Evolutionary conservation across 1,284 basidiomycete species (phyloP).

Genomic region (Sanghuangporus weigelae): DNA sequence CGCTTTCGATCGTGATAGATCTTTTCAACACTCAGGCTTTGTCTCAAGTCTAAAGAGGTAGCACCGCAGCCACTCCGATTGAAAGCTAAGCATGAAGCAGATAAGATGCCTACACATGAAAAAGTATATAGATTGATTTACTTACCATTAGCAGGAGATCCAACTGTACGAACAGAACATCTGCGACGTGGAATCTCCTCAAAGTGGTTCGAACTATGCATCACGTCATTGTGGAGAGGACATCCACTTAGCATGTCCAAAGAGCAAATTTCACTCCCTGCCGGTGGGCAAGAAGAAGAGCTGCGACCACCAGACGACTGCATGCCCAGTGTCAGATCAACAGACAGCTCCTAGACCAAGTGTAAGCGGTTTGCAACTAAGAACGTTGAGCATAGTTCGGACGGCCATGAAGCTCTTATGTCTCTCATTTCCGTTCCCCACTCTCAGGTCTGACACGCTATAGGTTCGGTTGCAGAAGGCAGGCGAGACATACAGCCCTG

Average conservation of each 20-base stretch:
- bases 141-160: not conserved
- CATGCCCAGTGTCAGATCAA: not conserved
- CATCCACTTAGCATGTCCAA: not conserved
- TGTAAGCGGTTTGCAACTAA: not conserved
- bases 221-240: not conserved
- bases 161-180: not conserved
- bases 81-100: not conserved
- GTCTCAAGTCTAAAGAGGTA: not conserved
- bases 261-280: not conserved
- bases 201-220: not conserved
- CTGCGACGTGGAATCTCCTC: not conserved
- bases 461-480: not conserved
- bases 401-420: not conserved
- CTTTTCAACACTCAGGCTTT: not conserved
- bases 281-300: not conserved
- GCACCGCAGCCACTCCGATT: not conserved
- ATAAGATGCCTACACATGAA: not conserved
- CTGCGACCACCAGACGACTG: not conserved
- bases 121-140: too few relatives aligned
- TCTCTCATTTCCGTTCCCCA: not conserved
- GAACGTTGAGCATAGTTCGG: not conserved
- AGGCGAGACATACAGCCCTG: not conserved
- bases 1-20: not conserved
- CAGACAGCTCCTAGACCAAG: not conserved
- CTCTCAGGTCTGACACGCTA: not conserved